Evolutionary conservation across 352 stramenopile genomes (phyloP).

Genomic region (Phytophthora citrophthora): DNA sequence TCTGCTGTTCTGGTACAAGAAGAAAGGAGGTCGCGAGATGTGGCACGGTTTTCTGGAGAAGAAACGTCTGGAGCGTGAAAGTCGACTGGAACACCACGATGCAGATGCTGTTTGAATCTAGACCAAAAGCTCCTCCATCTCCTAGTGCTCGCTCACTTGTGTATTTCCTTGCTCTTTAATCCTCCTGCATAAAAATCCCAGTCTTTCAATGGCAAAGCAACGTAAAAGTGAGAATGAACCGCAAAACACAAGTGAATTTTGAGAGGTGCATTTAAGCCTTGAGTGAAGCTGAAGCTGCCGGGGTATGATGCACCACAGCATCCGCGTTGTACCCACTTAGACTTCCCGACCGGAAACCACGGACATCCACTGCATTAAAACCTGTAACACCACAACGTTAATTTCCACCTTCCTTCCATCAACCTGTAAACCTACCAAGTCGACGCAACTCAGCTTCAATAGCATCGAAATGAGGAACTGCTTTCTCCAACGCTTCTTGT

Average conservation of each 20-base stretch:
- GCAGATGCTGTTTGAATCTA: background rate
- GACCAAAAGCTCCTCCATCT: background rate
- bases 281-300: constrained; percentile 2
- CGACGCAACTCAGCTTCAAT: constrained; percentile 46
- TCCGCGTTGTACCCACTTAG: constrained; percentile 63
- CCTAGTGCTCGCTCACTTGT: too few species aligned
- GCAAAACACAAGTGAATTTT: too few species aligned
- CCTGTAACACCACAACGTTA: constrained; percentile 30
- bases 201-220: too few species aligned
- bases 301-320: constrained; percentile 34
- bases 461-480: constrained; percentile 26
- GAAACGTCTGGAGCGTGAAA: constrained; percentile 42
- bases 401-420: background rate
- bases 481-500: constrained; percentile 34
- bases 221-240: too few species aligned
- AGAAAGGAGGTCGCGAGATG: constrained; percentile 33
- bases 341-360: constrained; percentile 64
- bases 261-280: too few species aligned
- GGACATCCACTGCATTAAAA: constrained; percentile 59
- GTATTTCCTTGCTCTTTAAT: too few species aligned
- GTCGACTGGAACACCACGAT: background rate
- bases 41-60: constrained; percentile 48
- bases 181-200: too few species aligned
- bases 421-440: constrained; percentile 39
- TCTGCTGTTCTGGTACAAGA: constrained; percentile 44